Evolutionary conservation across 306 rosid genomes (phyloP).

Genomic region (Begonia loranthoides): DNA sequence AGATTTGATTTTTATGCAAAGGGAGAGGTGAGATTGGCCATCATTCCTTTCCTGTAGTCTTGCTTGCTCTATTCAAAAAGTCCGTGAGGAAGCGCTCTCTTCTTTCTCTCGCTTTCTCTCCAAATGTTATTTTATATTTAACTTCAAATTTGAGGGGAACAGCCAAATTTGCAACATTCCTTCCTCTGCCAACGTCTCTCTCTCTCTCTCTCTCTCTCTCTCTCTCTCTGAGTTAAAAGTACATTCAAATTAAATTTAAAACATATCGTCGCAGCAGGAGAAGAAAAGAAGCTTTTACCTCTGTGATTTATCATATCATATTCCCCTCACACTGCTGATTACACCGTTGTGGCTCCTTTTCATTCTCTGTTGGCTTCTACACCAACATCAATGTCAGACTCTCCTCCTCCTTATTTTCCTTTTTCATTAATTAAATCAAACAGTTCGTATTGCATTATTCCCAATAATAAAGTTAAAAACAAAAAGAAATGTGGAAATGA

Average conservation of each 20-base stretch:
- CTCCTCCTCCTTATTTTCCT: no score
- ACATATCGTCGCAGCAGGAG: slow-evolving; percentile 7
- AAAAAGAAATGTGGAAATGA: no score
- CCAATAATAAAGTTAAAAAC: no score
- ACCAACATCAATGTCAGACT: no score
- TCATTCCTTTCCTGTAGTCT: slow-evolving; percentile 17
- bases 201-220: slow-evolving; percentile 15
- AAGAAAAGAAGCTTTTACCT: slow-evolving; percentile 1
- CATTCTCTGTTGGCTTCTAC: no score
- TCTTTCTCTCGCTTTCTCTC: slow-evolving; percentile 8
- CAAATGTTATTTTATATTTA: slow-evolving; percentile 35
- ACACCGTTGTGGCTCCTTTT: not conserved
- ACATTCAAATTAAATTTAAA: slow-evolving; percentile 39
- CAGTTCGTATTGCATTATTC: no score
- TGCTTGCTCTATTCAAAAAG: not conserved
- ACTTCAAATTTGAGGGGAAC: slow-evolving; percentile 15
- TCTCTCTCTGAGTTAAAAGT: slow-evolving; percentile 2
- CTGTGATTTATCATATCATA: not conserved
- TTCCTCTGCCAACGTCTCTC: slow-evolving; percentile 64
- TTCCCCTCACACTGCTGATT: not conserved
- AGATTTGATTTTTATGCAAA: slow-evolving; percentile 2
- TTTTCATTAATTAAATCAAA: no score
- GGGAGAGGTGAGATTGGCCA: slow-evolving; percentile 4
- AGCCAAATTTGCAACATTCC: slow-evolving; percentile 12
- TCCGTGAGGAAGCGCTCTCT: not conserved